Percentiles rank a stretch among this genome's conserved stretches.
phyloP scores from a whole-genome alignment of 805 yeast species.

The Teunomyces aglyptinius region DNA sequence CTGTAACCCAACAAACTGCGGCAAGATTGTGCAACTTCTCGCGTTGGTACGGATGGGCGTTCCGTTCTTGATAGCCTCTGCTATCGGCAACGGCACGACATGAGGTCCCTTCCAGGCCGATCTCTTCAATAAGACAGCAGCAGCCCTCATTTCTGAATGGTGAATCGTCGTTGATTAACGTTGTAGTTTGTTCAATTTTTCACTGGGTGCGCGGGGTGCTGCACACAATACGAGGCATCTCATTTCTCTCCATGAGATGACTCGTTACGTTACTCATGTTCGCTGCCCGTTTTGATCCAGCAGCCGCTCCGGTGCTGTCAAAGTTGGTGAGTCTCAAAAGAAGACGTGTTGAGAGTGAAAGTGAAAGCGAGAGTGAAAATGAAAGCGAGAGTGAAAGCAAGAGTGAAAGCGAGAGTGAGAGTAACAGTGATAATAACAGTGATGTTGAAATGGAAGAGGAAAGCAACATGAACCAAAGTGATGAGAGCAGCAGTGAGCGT shows the following conservation, averaged over 20 bases:
- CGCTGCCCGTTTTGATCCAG: slow-evolving; percentile 64
- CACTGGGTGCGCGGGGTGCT: not conserved
- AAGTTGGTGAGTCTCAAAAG: not conserved
- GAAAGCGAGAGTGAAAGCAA: slow-evolving; percentile 12
- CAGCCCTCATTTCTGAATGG: slow-evolving; percentile 29
- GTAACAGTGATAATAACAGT: slow-evolving; percentile 9
- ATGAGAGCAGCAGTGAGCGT: slow-evolving; percentile 12
- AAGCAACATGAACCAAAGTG: slow-evolving; percentile 11
- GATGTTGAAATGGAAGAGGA: slow-evolving; percentile 12
- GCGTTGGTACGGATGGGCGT: slow-evolving; percentile 95
- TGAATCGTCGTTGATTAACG: not conserved
- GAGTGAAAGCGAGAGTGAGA: slow-evolving; percentile 8
- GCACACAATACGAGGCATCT: not conserved
- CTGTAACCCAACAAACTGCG: slow-evolving; percentile 91
- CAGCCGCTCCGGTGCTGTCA: not conserved
- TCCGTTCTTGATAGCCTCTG: slow-evolving; percentile 74
- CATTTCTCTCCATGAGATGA: slow-evolving; percentile 2
- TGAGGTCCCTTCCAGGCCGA: slow-evolving; percentile 72
- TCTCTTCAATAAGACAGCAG: slow-evolving; percentile 26
- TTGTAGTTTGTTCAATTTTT: not conserved
- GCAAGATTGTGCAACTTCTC: slow-evolving; percentile 88
- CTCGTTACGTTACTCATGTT: slow-evolving; percentile 44
- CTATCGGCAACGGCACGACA: slow-evolving; percentile 91
- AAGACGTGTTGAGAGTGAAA: slow-evolving; percentile 2
- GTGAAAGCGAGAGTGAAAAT: not conserved